Base-by-base conservation (phyloP, 805 yeast species). In the Saturnispora quitensis region DNA sequence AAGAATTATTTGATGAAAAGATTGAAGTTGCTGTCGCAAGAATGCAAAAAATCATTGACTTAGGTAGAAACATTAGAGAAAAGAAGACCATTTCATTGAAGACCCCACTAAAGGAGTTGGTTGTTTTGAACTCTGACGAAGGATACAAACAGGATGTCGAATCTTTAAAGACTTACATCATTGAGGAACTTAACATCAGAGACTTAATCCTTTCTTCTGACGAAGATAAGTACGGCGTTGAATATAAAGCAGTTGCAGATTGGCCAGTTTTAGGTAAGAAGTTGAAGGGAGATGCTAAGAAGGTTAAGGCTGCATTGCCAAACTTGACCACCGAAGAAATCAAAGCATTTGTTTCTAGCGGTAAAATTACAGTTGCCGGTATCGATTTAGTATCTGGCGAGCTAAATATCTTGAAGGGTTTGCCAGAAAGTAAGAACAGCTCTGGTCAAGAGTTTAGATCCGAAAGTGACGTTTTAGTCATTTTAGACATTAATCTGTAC, bases 251-350 rank as follows among this genome's bases (percentile, higher is more conserved):
- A 43, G 95, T 87, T 68, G 99, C 99, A 47, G 99, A 93, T 74
- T 93, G 99, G 99, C 96, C 98, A 53, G 88, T 89, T 20, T 78
- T 93, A 60, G 99, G 99, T 73, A 93, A 91, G 78, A 93, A 93
- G 72, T 80, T 93, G 70, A 91, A 89, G 81, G 82, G 84, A 67
- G 98, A 90, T 62, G 95, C 87, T 55, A 89, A 86, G 73, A 84
- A 81, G 68, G 99, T 93, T 55, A 95, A 91, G 77, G 95, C 84
- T 64, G 98, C 95, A 17, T 77, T 93, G 60, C 98, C 97, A 57
- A 65, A 64, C 9, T 78, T 93, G 48, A 72, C 91, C 20, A 85
- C 97, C 10, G 86, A 75, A 15, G 90, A 89, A 53, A 97, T 93
- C 48, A 87, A 86, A 70, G 66, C 71, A 33, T 93, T 83, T 65